Evolutionary conservation across 1,139 yeast genomes (phyloP).

Genomic region (Geotrichum reessii): DNA sequence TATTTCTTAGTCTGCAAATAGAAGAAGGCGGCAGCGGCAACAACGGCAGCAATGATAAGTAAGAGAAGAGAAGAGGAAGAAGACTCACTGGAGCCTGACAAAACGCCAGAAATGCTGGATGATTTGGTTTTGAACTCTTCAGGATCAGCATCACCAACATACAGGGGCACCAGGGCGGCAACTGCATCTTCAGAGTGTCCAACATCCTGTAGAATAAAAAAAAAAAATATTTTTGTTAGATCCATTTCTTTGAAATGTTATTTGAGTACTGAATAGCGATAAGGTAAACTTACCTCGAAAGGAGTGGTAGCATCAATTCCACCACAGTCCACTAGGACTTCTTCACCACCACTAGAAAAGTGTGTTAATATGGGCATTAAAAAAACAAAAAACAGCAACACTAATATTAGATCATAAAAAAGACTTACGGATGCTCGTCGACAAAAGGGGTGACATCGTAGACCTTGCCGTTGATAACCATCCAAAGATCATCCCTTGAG

Average conservation of each 20-base stretch:
- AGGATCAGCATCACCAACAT: conserved; percentile 62
- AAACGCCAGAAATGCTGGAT: conserved; percentile 15
- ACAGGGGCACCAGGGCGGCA: conserved; percentile 60
- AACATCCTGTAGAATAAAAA: conserved; percentile 47
- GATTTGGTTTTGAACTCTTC: conserved; percentile 26
- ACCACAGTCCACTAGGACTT: conserved; percentile 83
- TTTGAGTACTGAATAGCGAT: conserved; percentile 5
- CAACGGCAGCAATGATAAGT: conserved; percentile 43
- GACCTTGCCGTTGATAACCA: conserved; percentile 84
- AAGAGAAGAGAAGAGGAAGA: conserved; percentile 14
- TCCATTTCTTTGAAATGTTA: background rate
- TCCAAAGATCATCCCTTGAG: conserved; percentile 77
- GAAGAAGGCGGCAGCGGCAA: conserved; percentile 55
- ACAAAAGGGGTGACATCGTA: conserved; percentile 78
- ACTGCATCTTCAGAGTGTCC: conserved; percentile 97
- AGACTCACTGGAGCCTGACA: conserved; percentile 2
- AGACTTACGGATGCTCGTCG: conserved; percentile 76
- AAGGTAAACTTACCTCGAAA: conserved; percentile 48
- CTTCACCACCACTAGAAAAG: conserved; percentile 82
- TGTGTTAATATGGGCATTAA: background rate
- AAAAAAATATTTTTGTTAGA: background rate
- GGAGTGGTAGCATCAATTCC: conserved; percentile 93
- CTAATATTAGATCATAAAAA: background rate
- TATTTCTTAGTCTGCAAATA: conserved; percentile 35
- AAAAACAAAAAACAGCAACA: background rate